phyloP scores from a whole-genome alignment of 2,329 filamentous ascomycete species.

The Keithomyces neogunnii region DNA sequence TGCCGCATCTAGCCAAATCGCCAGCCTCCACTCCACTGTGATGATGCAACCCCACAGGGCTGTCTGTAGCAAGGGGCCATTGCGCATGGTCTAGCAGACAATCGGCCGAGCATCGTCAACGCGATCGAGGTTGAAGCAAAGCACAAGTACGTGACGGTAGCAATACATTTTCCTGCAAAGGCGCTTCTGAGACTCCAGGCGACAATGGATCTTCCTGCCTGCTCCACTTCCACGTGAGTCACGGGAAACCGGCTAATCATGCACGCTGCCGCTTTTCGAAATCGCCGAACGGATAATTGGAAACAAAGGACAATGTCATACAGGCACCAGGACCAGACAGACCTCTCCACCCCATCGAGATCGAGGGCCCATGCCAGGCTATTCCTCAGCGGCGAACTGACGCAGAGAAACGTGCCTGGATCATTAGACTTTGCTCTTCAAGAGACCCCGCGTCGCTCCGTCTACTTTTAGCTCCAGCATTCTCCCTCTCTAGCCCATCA shows the following conservation, averaged over 20 bases:
- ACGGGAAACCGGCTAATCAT: background rate
- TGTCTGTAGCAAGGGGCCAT: background rate
- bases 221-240: background rate
- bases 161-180: too few species aligned
- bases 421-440: background rate
- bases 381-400: background rate
- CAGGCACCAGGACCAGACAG: background rate
- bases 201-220: background rate
- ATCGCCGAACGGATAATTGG: background rate
- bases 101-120: background rate
- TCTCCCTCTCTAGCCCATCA: background rate
- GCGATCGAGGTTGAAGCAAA: background rate
- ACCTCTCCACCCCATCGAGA: background rate
- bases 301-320: background rate
- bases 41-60: background rate
- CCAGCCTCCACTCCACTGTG: background rate
- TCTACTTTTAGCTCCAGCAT: background rate
- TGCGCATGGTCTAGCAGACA: background rate
- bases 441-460: background rate
- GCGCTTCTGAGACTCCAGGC: too few species aligned
- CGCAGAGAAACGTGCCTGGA: background rate
- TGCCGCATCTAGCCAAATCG: too few species aligned
- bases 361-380: background rate
- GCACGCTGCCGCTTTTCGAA: background rate
- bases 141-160: too few species aligned